These are phyloP conservation scores for Phanerodontia chrysosporium DNA, from an alignment of 768 basidiomycete genomes.

Conservation along the genomic window DNA sequence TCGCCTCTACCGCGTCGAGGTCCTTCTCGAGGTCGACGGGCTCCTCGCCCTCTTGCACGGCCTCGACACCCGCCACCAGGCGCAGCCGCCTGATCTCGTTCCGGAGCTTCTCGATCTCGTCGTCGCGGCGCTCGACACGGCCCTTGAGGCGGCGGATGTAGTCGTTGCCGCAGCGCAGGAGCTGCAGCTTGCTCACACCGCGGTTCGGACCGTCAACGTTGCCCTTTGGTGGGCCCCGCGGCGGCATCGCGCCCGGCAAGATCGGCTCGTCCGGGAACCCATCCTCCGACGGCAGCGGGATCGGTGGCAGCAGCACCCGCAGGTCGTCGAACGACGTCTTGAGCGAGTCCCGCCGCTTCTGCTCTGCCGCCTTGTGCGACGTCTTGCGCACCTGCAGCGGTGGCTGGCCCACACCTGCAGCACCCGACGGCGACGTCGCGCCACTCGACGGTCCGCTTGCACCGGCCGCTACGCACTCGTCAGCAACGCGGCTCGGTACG, in stretches of 20 bases:
- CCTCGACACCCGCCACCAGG: conserved; percentile 28
- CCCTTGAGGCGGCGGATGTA: conserved; percentile 75
- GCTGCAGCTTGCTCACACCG: conserved; percentile 88
- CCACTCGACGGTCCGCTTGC: conserved; percentile 31
- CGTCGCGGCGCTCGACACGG: conserved; percentile 75
- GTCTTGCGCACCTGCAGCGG: conserved; percentile 58
- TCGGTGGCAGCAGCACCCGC: conserved; percentile 79
- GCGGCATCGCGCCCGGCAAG: conserved; percentile 85
- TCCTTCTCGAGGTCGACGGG: conserved; percentile 52
- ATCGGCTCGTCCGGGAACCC: conserved; percentile 68
- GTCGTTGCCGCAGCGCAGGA: conserved; percentile 88
- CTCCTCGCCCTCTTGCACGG: conserved; percentile 31
- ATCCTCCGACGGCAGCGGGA: conserved; percentile 76
- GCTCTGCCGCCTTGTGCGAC: conserved; percentile 95
- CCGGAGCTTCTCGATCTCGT: conserved; percentile 66
- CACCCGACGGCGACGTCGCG: conserved; percentile 17
- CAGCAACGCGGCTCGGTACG: neutral
- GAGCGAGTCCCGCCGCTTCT: conserved; percentile 93
- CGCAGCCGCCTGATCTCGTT: conserved; percentile 63
- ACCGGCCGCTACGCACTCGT: conserved; percentile 8
- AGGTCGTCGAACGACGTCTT: conserved; percentile 92
- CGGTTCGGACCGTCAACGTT: conserved; percentile 91
- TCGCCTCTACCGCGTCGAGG: conserved; percentile 50
- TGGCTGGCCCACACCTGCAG: conserved; percentile 22
- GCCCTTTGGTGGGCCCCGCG: conserved; percentile 82